phyloP scores from a whole-genome alignment of 2,329 filamentous ascomycete genomes.

The Neurospora crassa region DNA sequence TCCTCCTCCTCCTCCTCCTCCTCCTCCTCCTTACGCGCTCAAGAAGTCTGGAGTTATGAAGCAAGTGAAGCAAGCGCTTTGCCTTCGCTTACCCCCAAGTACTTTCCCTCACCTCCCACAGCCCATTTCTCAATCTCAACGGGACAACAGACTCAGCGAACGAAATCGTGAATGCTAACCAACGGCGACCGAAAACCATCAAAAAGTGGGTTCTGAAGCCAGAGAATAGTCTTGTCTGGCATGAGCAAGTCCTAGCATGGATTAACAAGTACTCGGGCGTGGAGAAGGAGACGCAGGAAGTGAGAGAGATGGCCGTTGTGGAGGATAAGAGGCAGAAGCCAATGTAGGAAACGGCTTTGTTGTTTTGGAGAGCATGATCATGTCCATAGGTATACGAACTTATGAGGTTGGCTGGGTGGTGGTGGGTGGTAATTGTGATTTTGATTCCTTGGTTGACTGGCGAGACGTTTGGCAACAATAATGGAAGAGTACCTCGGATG shows the following conservation, averaged over 20 bases:
- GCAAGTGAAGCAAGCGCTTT: neutral
- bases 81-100: neutral
- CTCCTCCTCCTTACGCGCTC: neutral
- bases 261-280: conserved; percentile 53
- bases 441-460: neutral
- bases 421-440: neutral
- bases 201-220: conserved; percentile 73
- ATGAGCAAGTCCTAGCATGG: conserved; percentile 74
- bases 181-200: conserved; percentile 37
- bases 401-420: neutral
- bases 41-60: neutral
- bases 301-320: conserved; percentile 8
- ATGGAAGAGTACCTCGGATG: neutral
- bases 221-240: conserved; percentile 87
- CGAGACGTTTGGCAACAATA: neutral
- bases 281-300: conserved; percentile 8
- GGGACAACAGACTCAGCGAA: neutral
- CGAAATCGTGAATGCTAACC: neutral
- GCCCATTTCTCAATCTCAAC: neutral
- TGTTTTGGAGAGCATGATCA: neutral
- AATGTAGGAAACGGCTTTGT: neutral
- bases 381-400: neutral
- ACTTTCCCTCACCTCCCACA: conserved; percentile 19
- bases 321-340: neutral
- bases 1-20: no score